These are phyloP conservation scores for Flammula alnicola DNA, from an alignment of 1,284 basidiomycete genomes.

Conservation along the genomic window DNA sequence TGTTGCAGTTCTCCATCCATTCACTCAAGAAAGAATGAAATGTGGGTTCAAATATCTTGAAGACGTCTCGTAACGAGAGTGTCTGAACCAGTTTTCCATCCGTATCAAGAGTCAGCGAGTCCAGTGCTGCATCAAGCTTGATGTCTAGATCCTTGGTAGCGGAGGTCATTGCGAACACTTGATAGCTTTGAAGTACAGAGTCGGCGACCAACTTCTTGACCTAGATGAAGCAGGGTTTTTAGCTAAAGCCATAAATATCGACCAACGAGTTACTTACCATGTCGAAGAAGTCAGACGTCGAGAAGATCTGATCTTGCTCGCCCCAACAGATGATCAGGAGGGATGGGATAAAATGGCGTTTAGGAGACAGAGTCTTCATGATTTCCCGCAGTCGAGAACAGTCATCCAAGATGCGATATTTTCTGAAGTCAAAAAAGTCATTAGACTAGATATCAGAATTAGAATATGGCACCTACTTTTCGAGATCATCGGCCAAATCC, in stretches of 20 bases:
- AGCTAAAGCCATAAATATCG: background rate
- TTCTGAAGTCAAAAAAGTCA: constrained; percentile 46
- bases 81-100: constrained; percentile 57
- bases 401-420: constrained; percentile 73
- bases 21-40: constrained; percentile 53
- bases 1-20: constrained; percentile 59
- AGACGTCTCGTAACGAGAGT: constrained; percentile 42
- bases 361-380: constrained; percentile 52
- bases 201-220: constrained; percentile 49
- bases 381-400: constrained; percentile 70
- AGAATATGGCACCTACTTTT: constrained; percentile 50
- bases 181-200: constrained; percentile 44
- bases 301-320: constrained; percentile 41
- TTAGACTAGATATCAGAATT: background rate
- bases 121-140: constrained; percentile 51
- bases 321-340: constrained; percentile 65
- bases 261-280: constrained; percentile 45
- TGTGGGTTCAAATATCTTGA: constrained; percentile 49
- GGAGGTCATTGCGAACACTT: constrained; percentile 53
- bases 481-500: constrained; percentile 64
- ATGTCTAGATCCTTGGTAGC: constrained; percentile 57
- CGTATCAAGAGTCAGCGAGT: constrained; percentile 51
- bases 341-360: constrained; percentile 62
- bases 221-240: constrained; percentile 39
- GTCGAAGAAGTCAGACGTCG: constrained; percentile 47